Evolutionary conservation across 2,329 filamentous ascomycete genomes (phyloP), one percentile per base, ranked within the genome.

Genomic region (Diaporthe eres): DNA sequence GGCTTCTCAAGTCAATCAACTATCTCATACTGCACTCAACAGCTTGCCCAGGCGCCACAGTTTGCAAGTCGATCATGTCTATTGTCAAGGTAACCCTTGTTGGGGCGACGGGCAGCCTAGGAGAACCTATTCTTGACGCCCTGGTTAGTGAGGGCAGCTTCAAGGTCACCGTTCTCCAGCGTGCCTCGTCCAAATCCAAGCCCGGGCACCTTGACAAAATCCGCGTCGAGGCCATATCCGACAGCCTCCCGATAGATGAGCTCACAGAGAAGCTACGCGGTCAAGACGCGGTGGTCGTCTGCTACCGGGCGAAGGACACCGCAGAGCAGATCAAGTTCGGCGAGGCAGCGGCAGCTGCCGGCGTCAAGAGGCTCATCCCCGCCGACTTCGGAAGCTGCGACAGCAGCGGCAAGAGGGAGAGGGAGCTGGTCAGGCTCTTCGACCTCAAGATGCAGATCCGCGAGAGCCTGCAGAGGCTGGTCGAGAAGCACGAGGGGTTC

Each of bases 371-470:
- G 63, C 81, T 85, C 72, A 82, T 86, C 75, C 85, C 84, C 34
- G 84, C 85, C 75, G 85, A 86, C 79, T 86, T 83, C 75, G 85
- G 85, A 71, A 85, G 84, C 80, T 84, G 82, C 58, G 84, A 86
- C 77, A 81, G 84, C 55, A 81, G 80, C 72, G 83, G 80, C 75
- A 49, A 76, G 68, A 78, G 80, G 25, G 84, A 84, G 10, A 79
- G 81, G 74, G 79, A 83, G 78, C 81, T 86, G 51, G 82, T 85
- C 15, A 81, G 80, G 34, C 79, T 86, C 31, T 86, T 84, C 65
- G 80, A 81, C 61, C 76, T 79, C 57, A 86, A 86, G 78, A 80
- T 81, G 39, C 76, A 74, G 51, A 82, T 86, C 55, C 83, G 83
- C 4, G 79, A 78, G 67, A 78, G 78, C 37, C 78, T 85, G 22